Percentiles rank a stretch among this genome's conserved stretches.
Evolutionary conservation across 257 asterid genomes (phyloP).

Genomic region (Avicennia marina): DNA sequence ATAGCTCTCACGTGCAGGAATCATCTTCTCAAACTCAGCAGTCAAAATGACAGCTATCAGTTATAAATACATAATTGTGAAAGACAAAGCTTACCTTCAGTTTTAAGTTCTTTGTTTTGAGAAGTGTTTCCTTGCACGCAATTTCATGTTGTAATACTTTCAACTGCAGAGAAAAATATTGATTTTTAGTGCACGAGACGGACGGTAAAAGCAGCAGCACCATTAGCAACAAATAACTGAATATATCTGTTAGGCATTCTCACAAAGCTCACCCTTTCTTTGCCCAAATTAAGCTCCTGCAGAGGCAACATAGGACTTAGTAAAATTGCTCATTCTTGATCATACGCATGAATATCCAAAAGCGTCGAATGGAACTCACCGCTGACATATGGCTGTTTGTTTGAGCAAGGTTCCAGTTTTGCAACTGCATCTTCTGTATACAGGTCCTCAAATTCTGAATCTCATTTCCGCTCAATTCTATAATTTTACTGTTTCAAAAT

Average conservation of each 20-base stretch:
- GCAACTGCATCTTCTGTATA: constrained; percentile 78
- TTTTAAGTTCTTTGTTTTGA: constrained; percentile 48
- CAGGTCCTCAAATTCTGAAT: constrained; percentile 52
- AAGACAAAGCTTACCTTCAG: constrained; percentile 21
- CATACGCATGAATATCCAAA: neutral
- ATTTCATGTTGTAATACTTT: constrained; percentile 72
- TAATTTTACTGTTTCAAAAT: constrained; percentile 53
- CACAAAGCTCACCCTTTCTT: constrained; percentile 54
- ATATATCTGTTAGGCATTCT: neutral
- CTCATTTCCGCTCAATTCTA: constrained; percentile 73
- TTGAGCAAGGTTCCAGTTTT: constrained; percentile 85
- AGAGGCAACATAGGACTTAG: constrained; percentile 14
- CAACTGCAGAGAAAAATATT: constrained; percentile 35
- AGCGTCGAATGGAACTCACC: constrained; percentile 33
- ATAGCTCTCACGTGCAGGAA: too few relatives aligned
- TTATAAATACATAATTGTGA: neutral
- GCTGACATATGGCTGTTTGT: constrained; percentile 70
- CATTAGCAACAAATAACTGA: neutral
- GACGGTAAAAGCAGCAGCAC: neutral
- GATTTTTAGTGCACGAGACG: neutral
- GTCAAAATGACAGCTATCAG: neutral
- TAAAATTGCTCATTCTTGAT: neutral
- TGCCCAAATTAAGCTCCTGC: constrained; percentile 76
- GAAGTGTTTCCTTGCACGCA: constrained; percentile 64
- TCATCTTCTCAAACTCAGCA: neutral